Percentiles rank a stretch among this genome's conserved stretches.
Conservation (phyloP, 345 rosid species). For the Salix brachista region DNA sequence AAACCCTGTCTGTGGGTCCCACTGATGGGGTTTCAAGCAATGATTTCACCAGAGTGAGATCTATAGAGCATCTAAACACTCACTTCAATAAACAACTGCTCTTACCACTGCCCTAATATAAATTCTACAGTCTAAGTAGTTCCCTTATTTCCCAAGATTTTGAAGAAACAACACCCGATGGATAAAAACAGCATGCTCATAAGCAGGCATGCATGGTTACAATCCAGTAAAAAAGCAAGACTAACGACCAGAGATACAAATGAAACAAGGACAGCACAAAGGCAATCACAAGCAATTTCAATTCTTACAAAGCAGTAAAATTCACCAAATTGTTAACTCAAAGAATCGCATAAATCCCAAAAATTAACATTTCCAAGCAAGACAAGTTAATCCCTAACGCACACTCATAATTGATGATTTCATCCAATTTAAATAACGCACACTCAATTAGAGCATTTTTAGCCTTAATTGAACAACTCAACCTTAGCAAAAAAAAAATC, state of each 20-base stretch:
- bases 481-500: not conserved
- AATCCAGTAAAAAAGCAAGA: not conserved
- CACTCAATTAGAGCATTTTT: not conserved
- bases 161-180: not conserved
- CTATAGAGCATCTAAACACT: not conserved
- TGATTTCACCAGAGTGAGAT: not conserved
- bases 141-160: not conserved
- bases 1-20: not conserved
- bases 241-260: not conserved
- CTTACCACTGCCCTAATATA: not conserved
- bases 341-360: not conserved
- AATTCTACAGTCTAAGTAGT: not conserved
- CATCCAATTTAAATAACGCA: not conserved
- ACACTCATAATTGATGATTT: not conserved
- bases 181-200: not conserved
- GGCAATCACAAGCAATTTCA: not conserved
- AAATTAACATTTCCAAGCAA: not conserved
- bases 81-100: not conserved
- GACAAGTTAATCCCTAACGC: not conserved
- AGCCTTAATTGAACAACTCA: not conserved
- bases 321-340: not conserved
- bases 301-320: not conserved
- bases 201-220: not conserved
- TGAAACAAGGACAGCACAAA: not conserved
- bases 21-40: not conserved